These are phyloP conservation scores for Pythium monospermum DNA, from an alignment of 352 stramenopile species.

Conservation along the genomic window DNA sequence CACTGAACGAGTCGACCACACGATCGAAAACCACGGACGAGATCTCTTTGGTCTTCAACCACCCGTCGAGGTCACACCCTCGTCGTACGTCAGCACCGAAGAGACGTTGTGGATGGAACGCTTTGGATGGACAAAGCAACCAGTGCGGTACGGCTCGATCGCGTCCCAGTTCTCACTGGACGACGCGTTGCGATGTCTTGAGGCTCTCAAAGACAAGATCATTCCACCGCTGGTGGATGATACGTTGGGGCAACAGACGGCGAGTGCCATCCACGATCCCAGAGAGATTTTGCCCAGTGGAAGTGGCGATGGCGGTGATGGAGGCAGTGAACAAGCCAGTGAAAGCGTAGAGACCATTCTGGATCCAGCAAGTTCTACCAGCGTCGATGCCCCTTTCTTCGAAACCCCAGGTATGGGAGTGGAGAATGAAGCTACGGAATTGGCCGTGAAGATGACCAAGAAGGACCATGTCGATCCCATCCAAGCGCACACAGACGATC, in stretches of 20 bases:
- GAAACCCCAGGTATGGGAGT: no score
- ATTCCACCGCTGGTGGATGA: slow-evolving; percentile 5
- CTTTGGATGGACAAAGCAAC: slow-evolving; percentile 16
- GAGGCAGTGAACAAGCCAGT: no score
- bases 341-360: no score
- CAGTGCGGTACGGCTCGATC: slow-evolving; percentile 3
- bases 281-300: no score
- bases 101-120: slow-evolving; percentile 3
- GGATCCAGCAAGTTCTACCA: no score
- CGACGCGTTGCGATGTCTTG: slow-evolving; percentile 10
- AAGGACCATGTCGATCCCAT: no score
- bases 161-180: slow-evolving; percentile 12
- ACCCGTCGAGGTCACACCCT: background rate
- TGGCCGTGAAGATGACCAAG: no score
- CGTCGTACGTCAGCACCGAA: background rate
- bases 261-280: background rate
- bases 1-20: slow-evolving; percentile 4
- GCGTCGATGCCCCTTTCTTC: no score
- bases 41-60: slow-evolving; percentile 16
- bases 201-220: slow-evolving; percentile 1
- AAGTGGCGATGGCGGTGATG: no score
- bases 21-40: slow-evolving; percentile 6
- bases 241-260: no score
- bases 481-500: no score
- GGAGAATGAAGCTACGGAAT: no score